Base-by-base conservation (phyloP, 2,329 filamentous ascomycete genomes). In the Clathrospora elynae region DNA sequence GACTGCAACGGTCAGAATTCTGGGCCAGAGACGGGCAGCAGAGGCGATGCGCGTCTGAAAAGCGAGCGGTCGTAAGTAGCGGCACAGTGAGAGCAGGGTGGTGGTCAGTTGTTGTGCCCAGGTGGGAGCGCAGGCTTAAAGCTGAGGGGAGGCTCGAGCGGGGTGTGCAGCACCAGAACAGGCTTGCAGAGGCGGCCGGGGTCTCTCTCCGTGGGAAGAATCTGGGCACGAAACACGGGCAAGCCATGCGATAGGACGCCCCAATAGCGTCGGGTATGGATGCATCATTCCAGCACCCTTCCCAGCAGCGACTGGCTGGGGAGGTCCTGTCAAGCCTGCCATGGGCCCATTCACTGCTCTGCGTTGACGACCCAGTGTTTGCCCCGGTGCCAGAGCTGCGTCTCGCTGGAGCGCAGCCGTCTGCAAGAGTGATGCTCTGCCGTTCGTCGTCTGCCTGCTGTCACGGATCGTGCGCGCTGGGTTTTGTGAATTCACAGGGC, bases 251-350 rank as follows among this genome's bases (percentile, higher is more conserved):
- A 66, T 67, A 64, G 58, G 64, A 51, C 57, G 65, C 65, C 65
- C 48, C 62, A 57, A 53, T 42, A 46, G 35, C 49, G 62, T 67
- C 63, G 64, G 66, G 66, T 64, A 63, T 47, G 46, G 52, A 40
- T 67, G 63, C 63, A 65, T 55, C 56, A 61, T 45, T 45, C 35
- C 51, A 46, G 39, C 52, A 38, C 39, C 16, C 41, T 46, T 28
- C 30, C 18, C 16, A 23, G 18, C 28, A 53, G 40, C 50, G 56
- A 66, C 57, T 62, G 62, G 62, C 59, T 61, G 52, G 36, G 41
- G 34, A 9, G 37, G 49, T 46, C 37, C 43, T 32, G 46, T 38
- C 41, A 51, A 35, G 42, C 45, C 42, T 35, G 51, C 48, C 48
- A 48, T 49, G 48, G 41, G 32, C 51, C 46, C 38, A 47, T 49